Percentiles rank a stretch among this genome's conserved stretches.
Conservation (phyloP, 768 basidiomycete genomes). For the Tricholoma sp. region DNA sequence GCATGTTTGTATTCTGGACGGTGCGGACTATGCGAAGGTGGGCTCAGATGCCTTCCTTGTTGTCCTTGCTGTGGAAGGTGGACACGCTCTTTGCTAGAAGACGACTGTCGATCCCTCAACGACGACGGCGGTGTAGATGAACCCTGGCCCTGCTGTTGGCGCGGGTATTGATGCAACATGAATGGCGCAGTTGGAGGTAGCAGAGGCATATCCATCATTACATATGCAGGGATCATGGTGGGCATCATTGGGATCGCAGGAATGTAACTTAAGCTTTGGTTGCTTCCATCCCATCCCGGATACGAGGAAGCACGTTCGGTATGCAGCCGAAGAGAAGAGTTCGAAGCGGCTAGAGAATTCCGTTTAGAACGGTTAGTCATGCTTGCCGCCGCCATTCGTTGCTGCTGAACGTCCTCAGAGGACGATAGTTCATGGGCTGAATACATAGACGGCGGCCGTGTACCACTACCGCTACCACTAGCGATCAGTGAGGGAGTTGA, state of each 20-base stretch:
- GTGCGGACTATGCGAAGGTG: conserved; percentile 15
- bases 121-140: conserved; percentile 30
- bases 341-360: conserved; percentile 32
- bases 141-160: conserved; percentile 26
- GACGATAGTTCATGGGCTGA: conserved; percentile 47
- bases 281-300: conserved; percentile 36
- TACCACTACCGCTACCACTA: conserved; percentile 15
- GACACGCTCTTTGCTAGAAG: conserved; percentile 21
- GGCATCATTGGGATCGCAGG: conserved; percentile 35
- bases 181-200: conserved; percentile 73
- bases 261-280: conserved; percentile 28
- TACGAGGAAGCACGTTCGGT: conserved; percentile 26
- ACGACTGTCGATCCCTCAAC: conserved; percentile 30
- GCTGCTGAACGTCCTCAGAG: conserved; percentile 43
- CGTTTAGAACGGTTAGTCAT: conserved; percentile 27
- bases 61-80: conserved; percentile 12
- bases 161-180: conserved; percentile 61
- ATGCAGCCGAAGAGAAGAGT: conserved; percentile 23
- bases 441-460: conserved; percentile 53
- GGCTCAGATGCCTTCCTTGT: conserved; percentile 15
- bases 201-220: conserved; percentile 59
- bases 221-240: conserved; percentile 33
- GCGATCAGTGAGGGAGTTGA: conserved; percentile 21
- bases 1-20: conserved; percentile 15
- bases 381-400: conserved; percentile 26